Base-by-base conservation (phyloP, 306 rosid species). In the Citrullus colocynthis region DNA sequence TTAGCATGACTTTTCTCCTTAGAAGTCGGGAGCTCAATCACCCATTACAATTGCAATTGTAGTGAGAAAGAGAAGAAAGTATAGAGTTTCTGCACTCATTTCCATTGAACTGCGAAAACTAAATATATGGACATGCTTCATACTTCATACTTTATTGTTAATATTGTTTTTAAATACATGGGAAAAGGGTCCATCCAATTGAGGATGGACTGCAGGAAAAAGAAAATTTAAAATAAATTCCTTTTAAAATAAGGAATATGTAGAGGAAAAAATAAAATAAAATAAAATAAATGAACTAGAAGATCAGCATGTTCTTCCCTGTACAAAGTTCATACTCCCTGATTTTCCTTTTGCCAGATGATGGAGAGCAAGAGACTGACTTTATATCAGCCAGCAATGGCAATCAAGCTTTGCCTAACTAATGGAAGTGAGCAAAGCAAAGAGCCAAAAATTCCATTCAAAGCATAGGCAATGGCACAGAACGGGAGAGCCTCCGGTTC, bases 401-500 rank as follows among this genome's bases (percentile, higher is more conserved):
- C 89, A 66, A 92, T 55, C 88, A 95, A 85, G 81, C 97, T 95
- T 74, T 87, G 80, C 85, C 98, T 88, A 20, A 95, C 86, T 21
- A 78, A 83, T 10, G 98, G 97, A 79, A 95, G 69, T 42, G 98
- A 95, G 86, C 97, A 95, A 37, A 92, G 85, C 81, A 89, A 55
- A 34, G 98, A 89, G 72, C 98, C 98, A 85, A 92, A 92, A 75
- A 95, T 95, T 39, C 97, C 97, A 83, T 90, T 95, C 79, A 92
- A 81, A 59, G 91, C 97, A 80, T 95, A 90, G 57, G 98, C 97
- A 79, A 95, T 90, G 79, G 98, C 97, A 57, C 98, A 95, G 79
- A 95, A 95, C 60, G 98, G 97, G 59, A 95, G 97, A 81, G 98
- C 97, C 84, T 92, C 98, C 7, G 98, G 98, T 87, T 94, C 98